Base-by-base conservation (phyloP, 768 basidiomycete genomes). In the Termitomyces titanicus region DNA sequence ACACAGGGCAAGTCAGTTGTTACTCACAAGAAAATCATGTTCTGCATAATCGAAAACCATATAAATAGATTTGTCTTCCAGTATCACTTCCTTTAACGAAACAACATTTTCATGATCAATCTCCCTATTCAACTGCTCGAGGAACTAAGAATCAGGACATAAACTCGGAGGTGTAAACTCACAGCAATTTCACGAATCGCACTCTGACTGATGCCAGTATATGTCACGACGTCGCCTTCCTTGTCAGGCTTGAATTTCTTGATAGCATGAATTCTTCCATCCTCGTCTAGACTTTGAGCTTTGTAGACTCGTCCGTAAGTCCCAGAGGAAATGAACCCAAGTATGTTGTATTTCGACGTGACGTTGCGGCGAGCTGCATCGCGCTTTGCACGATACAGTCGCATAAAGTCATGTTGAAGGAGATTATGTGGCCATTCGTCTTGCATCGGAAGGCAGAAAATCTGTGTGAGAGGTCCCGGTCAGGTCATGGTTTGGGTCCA, bases 221-320 rank as follows among this genome's bases (percentile, higher is more conserved):
- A 99, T 0, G 94, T 94, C 49, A 89, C 74, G 1, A 94, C 86
- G 66, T 98, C 97, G 20, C 96, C 96, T 74, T 99, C 97, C 71
- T 98, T 98, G 79, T 99, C 97, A 0, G 96, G 97, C 67, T 99
- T 99, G 78, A 98, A 98, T 71, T 98, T 99, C 79, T 99, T 99
- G 75, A 99, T 98, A 6, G 97, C 97, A 62, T 94, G 89, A 45
- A 96, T 79, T 59, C 74, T 77, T 2, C 78, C 83, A 39, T 87
- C 85, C 3, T 83, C 79, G 12, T 86, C 88, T 44, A 82, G 75
- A 64, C 88, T 89, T 65, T 86, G 82, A 0, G 95, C 97, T 69
- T 98, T 98, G 83, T 98, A 99, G 2, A 98, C 97, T n/a, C 95
- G 80, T 1, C 97, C 97, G 66, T 98, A 98, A 0, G 96, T 98